A percentile compares a stretch with the other conserved stretches of the same genome.
Evolutionary conservation across 2,329 filamentous ascomycete genomes (phyloP).

Genomic region (Colletotrichum lentis): DNA sequence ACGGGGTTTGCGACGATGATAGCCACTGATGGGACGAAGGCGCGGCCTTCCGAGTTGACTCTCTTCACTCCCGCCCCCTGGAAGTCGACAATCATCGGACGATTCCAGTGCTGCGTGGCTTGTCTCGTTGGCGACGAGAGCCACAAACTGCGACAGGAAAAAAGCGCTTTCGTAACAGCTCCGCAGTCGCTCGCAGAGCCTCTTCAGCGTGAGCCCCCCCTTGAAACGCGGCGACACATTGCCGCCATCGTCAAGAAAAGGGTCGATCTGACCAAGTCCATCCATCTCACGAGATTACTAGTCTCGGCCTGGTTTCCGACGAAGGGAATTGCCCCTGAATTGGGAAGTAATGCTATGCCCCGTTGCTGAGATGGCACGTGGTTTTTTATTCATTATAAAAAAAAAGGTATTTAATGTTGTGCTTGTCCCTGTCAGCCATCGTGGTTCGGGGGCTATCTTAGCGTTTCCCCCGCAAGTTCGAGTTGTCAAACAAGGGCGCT

Average conservation of each 20-base stretch:
- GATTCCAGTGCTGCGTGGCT: slow-evolving; percentile 2
- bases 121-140: slow-evolving; percentile 9
- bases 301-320: slow-evolving; percentile 1
- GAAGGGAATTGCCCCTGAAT: slow-evolving; percentile 3
- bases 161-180: neutral
- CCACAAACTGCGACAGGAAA: neutral
- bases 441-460: slow-evolving; percentile 26
- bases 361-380: slow-evolving; percentile 18
- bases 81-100: slow-evolving; percentile 20
- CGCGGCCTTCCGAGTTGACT: neutral
- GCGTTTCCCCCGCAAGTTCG: slow-evolving; percentile 38
- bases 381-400: too few species aligned
- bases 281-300: slow-evolving; percentile 1
- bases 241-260: neutral
- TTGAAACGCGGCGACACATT: neutral
- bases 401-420: slow-evolving; percentile 32
- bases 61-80: neutral
- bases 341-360: slow-evolving; percentile 3
- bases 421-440: slow-evolving; percentile 34
- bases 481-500: slow-evolving; percentile 33
- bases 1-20: slow-evolving; percentile 28
- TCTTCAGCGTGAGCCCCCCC: neutral
- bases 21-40: slow-evolving; percentile 33
- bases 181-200: neutral
- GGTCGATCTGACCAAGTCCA: neutral